These are phyloP conservation scores for Ceratocystiopsis minuta DNA, from an alignment of 2,329 filamentous ascomycete genomes.

Conservation along the genomic window DNA sequence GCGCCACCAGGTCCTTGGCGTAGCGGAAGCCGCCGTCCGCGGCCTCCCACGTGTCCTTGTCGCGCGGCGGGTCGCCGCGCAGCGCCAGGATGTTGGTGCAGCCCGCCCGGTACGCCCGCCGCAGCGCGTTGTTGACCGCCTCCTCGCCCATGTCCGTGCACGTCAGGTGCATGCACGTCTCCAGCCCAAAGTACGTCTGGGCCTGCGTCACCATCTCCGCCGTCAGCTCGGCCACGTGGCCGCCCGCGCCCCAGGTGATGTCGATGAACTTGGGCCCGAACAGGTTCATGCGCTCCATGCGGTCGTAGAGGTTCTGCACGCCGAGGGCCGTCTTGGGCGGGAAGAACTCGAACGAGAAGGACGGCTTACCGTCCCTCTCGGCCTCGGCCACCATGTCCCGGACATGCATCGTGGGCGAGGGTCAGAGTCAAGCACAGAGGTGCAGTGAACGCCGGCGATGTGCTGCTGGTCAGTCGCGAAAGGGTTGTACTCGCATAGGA, in stretches of 20 bases:
- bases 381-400: constrained; percentile 75
- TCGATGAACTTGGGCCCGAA: constrained; percentile 88
- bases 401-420: constrained; percentile 63
- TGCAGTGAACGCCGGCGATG: no score
- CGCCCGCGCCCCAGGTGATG: constrained; percentile 95
- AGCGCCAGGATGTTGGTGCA: constrained; percentile 75
- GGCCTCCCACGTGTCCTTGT: constrained; percentile 85
- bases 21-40: constrained; percentile 78
- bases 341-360: constrained; percentile 99
- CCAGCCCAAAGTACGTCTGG: constrained; percentile 84
- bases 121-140: constrained; percentile 77
- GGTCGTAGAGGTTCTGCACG: constrained; percentile 97
- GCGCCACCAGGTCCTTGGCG: constrained; percentile 64
- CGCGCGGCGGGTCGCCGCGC: constrained; percentile 80
- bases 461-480: no score
- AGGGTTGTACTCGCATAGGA: no score
- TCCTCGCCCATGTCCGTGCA: constrained; percentile 95
- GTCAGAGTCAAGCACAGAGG: background rate
- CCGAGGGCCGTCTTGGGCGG: constrained; percentile 93
- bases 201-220: constrained; percentile 96
- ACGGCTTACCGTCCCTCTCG: constrained; percentile 59
- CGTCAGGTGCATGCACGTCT: constrained; percentile 98
- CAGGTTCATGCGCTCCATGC: constrained; percentile 88
- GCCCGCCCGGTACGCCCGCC: constrained; percentile 78
- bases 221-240: constrained; percentile 75